Evolutionary conservation across 805 yeast genomes (phyloP).

Genomic region (Yamadazyma insecticola): DNA sequence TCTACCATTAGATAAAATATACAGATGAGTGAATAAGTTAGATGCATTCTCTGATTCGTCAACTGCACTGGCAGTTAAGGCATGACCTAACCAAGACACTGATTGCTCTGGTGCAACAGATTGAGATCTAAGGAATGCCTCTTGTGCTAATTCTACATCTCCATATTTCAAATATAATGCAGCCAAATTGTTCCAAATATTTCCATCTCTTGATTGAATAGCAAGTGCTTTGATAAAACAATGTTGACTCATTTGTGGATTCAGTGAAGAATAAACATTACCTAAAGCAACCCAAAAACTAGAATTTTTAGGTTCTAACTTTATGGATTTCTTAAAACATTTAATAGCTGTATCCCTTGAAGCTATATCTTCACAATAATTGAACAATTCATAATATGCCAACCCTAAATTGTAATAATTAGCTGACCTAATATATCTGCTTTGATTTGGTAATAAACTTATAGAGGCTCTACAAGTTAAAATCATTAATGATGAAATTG

Average conservation of each 20-base stretch:
- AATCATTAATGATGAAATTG: constrained; percentile 38
- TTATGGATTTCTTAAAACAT: constrained; percentile 62
- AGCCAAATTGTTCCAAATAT: constrained; percentile 79
- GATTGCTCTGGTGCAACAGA: constrained; percentile 75
- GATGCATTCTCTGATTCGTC: constrained; percentile 51
- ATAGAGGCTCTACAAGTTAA: constrained; percentile 46
- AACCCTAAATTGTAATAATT: constrained; percentile 68
- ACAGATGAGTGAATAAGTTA: constrained; percentile 71
- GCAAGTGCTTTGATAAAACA: constrained; percentile 81
- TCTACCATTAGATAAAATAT: constrained; percentile 68
- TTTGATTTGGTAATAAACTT: constrained; percentile 26
- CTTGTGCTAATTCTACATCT: constrained; percentile 68
- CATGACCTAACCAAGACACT: constrained; percentile 83
- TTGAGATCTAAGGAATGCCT: constrained; percentile 69
- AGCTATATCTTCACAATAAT: constrained; percentile 6
- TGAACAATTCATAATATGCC: constrained; percentile 47
- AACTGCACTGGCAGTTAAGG: constrained; percentile 49
- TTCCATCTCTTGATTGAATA: constrained; percentile 61
- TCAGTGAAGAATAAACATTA: constrained; percentile 57
- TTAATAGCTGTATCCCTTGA: constrained; percentile 49
- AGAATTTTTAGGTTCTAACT: constrained; percentile 62
- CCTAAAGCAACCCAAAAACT: constrained; percentile 85
- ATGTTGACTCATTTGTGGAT: constrained; percentile 81
- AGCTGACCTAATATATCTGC: constrained; percentile 52
- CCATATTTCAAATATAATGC: constrained; percentile 63